phyloP scores from a whole-genome alignment of 345 rosid genomes.

The Rhodomyrtus tomentosa region DNA sequence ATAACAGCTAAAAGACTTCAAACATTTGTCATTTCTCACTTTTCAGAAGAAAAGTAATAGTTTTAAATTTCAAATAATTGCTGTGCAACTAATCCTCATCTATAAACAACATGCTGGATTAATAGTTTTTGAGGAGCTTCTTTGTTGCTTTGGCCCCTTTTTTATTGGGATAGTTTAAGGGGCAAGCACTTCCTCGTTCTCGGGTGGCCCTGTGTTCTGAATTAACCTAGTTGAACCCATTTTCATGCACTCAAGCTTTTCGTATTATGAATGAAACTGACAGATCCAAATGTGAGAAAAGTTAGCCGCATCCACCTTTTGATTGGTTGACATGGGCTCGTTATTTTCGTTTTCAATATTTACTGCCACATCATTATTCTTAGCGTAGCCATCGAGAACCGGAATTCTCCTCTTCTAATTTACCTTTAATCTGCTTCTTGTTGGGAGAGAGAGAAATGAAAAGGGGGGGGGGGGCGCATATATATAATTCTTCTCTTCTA shows the following conservation, averaged over 20 bases:
- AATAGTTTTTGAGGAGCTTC: neutral
- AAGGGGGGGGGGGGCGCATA: neutral
- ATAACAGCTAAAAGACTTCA: neutral
- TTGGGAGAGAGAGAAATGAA: neutral
- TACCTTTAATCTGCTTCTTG: neutral
- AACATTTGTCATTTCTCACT: neutral
- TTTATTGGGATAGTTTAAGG: neutral
- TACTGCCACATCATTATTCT: neutral
- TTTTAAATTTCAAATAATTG: neutral
- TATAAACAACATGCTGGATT: neutral
- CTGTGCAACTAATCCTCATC: neutral
- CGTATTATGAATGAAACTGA: neutral
- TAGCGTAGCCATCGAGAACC: neutral
- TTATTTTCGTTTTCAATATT: neutral
- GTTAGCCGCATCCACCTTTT: neutral
- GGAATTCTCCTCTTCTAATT: neutral
- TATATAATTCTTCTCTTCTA: neutral
- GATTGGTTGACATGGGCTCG: neutral
- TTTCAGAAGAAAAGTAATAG: neutral
- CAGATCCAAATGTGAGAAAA: neutral
- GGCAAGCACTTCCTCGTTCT: neutral
- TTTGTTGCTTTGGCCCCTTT: neutral
- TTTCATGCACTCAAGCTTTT: neutral
- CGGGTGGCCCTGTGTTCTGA: neutral
- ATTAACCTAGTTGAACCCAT: neutral